Base-by-base conservation (phyloP, 1,139 yeast species). In the Magnusiomyces clavatus region DNA sequence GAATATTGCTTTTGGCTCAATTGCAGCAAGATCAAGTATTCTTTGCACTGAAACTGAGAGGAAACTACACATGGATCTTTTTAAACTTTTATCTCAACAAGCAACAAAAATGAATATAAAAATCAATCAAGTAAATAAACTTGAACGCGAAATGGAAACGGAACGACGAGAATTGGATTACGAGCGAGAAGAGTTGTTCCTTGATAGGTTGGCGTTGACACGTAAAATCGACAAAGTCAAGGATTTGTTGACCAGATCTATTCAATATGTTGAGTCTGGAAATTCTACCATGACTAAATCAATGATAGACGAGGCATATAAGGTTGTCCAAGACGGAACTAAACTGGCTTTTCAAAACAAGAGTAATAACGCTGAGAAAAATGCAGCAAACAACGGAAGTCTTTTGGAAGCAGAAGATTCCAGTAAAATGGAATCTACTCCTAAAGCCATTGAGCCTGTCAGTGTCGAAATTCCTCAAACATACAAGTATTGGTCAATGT, bases 1-100 rank as follows among this genome's bases (percentile, higher is more conserved):
- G 52, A 54, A 59, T 12, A 54, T 66, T 4, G 62, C 72, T 2
- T 56, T 70, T 43, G 74, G 73, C 2, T 54, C 70, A 6, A 72
- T 86, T 35, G 96, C 95, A 4, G 86, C 92, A 1, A 78, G 96
- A 58, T 77, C 96, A 40, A 92, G 86, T 62, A 78, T 87, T 39
- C 83, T 90, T 69, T 88, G 95, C 13, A 79, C 82, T 16, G 82
- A 80, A 63, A 94, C 89, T 64, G 97, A 89, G 63, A 74, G 92
- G 52, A 88, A 86, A 63, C 66, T 72, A 65, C 64, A 68, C 50
- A 61, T 69, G 43, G 66, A 68, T 49, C 69, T 67, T 51, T 78
- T 88, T 80, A 75, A 81, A 58, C 77, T 90, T 48, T 77, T 88
- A 39, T 83, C 85, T 61, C 80, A 82, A 48, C 89, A 89, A 67